Conservation (phyloP, 495 filamentous ascomycete species). For the Letharia lupina region DNA sequence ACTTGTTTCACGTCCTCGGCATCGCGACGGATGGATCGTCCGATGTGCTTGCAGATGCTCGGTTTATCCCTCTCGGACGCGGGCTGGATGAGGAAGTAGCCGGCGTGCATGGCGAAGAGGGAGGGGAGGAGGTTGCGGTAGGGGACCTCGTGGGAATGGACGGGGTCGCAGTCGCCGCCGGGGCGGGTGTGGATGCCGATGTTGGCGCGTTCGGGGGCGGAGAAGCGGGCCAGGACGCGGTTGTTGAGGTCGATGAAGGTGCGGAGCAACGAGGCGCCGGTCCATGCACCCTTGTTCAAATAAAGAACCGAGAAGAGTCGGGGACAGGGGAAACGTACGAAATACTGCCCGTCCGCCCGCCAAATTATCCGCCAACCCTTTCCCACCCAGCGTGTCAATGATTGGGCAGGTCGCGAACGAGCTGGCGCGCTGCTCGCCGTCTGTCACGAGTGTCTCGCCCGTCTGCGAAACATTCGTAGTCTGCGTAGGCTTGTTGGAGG, state of each 20-base stretch:
- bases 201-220: conserved; percentile 30
- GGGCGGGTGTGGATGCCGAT: conserved; percentile 40
- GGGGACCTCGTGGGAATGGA: conserved; percentile 36
- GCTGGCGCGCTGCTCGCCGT: conserved; percentile 36
- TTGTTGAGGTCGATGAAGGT: conserved; percentile 38
- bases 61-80: conserved; percentile 33
- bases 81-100: conserved; percentile 38
- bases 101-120: conserved; percentile 38
- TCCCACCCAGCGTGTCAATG: conserved; percentile 34
- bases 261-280: conserved; percentile 32
- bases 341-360: conserved; percentile 36
- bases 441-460: conserved; percentile 32
- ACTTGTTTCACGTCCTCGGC: conserved; percentile 36
- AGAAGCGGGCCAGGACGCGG: conserved; percentile 33
- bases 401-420: conserved; percentile 40
- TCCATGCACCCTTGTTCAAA: conserved; percentile 14
- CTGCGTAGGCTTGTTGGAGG: conserved; percentile 34
- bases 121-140: conserved; percentile 34
- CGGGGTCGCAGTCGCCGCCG: conserved; percentile 38
- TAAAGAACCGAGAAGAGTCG: no score
- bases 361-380: conserved; percentile 32
- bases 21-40: conserved; percentile 31
- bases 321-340: conserved; percentile 11
- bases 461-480: conserved; percentile 36
- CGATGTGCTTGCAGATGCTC: conserved; percentile 34